Evolutionary conservation across 306 rosid genomes (phyloP).

Genomic region (Styphnolobium japonicum): DNA sequence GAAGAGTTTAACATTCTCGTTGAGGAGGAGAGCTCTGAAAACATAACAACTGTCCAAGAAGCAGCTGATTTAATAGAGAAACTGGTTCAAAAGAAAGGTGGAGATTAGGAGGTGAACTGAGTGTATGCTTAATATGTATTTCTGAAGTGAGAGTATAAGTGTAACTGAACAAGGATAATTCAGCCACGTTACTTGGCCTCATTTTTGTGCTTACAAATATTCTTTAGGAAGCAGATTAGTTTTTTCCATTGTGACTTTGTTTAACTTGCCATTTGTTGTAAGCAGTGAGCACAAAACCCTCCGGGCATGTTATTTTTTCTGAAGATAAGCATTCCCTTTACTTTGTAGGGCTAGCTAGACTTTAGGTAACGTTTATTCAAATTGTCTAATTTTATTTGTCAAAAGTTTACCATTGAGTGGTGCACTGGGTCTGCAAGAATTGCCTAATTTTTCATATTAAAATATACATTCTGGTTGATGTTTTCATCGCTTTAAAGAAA

Average conservation of each 20-base stretch:
- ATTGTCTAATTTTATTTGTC: neutral
- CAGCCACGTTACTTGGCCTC: neutral
- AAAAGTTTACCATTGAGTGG: neutral
- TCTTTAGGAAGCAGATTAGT: neutral
- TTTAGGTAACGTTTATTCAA: neutral
- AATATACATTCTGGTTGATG: neutral
- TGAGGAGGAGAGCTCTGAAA: constrained; percentile 43
- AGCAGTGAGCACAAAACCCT: neutral
- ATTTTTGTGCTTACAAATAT: neutral
- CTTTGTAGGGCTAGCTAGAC: neutral
- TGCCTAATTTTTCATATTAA: neutral
- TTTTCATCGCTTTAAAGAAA: constrained; percentile 15
- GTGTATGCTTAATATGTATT: neutral
- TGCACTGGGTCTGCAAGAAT: neutral
- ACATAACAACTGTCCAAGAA: constrained; percentile 47
- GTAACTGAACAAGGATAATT: neutral
- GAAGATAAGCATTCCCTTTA: neutral
- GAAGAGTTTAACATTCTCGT: constrained; percentile 42
- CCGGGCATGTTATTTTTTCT: neutral
- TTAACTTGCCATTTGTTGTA: constrained; percentile 6
- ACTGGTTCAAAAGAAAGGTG: constrained; percentile 39
- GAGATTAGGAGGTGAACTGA: neutral
- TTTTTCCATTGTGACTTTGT: neutral
- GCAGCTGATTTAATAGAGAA: constrained; percentile 56
- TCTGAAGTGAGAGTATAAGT: neutral